Evolutionary conservation across 257 asterid species (phyloP).

Genomic region (Salvia rosmarinus): DNA sequence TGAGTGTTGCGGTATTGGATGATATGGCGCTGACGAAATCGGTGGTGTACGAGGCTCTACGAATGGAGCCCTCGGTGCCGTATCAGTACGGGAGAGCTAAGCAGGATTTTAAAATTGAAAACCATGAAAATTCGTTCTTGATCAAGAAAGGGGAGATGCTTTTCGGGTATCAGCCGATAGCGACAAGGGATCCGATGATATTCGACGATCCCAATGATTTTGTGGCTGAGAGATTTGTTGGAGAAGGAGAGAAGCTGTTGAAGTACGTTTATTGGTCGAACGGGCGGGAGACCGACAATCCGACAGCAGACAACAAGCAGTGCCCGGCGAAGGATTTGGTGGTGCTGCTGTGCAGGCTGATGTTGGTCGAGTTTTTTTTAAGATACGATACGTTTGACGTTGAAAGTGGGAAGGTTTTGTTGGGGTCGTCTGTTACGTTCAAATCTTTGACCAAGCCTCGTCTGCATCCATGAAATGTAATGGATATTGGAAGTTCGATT

Average conservation of each 20-base stretch:
- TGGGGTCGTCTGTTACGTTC: slow-evolving; percentile 56
- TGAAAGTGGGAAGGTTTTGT: slow-evolving; percentile 37
- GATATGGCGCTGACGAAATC: slow-evolving; percentile 65
- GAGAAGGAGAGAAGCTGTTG: slow-evolving; percentile 57
- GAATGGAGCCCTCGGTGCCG: slow-evolving; percentile 77
- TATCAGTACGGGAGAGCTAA: slow-evolving; percentile 71
- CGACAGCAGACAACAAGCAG: slow-evolving; percentile 61
- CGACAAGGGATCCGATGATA: slow-evolving; percentile 60
- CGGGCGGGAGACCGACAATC: slow-evolving; percentile 59
- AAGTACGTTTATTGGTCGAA: slow-evolving; percentile 78
- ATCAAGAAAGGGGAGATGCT: slow-evolving; percentile 77
- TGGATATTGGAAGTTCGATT: too few relatives aligned
- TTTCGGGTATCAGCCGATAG: slow-evolving; percentile 77
- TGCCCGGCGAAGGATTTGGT: slow-evolving; percentile 67
- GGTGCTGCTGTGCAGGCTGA: slow-evolving; percentile 54
- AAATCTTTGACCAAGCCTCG: slow-evolving; percentile 37
- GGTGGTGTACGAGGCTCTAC: slow-evolving; percentile 61
- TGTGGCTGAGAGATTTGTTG: slow-evolving; percentile 60
- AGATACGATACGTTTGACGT: slow-evolving; percentile 58
- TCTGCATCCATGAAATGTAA: too few relatives aligned
- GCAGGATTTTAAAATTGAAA: slow-evolving; percentile 51
- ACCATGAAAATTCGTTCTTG: slow-evolving; percentile 58
- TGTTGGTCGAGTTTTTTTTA: slow-evolving; percentile 74
- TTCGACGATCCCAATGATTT: slow-evolving; percentile 55
- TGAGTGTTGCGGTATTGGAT: slow-evolving; percentile 41